Evolutionary conservation across 345 rosid genomes (phyloP).

Genomic region (Eucalyptus tenuipes): DNA sequence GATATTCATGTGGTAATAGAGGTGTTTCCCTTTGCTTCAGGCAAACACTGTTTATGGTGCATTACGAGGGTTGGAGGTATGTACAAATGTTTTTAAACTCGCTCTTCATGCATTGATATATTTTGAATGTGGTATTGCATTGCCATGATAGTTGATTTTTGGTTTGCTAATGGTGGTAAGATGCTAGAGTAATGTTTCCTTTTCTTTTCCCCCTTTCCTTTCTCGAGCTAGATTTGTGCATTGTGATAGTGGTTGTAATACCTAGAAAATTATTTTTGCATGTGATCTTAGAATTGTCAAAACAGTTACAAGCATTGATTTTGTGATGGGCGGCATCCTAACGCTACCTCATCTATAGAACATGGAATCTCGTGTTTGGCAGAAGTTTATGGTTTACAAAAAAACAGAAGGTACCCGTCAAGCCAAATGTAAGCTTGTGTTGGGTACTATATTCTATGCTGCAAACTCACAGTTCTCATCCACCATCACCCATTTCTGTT

Average conservation of each 20-base stretch:
- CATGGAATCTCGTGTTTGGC: background rate
- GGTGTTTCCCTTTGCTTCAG: slow-evolving; percentile 21
- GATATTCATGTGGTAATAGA: background rate
- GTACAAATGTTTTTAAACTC: background rate
- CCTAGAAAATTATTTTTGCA: background rate
- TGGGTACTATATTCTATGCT: background rate
- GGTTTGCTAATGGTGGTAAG: background rate
- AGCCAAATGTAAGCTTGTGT: background rate
- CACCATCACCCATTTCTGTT: background rate
- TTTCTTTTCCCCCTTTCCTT: background rate
- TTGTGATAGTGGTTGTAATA: background rate
- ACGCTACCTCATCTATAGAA: background rate
- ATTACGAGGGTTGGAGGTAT: slow-evolving; percentile 85
- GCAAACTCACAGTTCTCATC: background rate
- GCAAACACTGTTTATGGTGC: slow-evolving; percentile 89
- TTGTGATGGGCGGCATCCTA: background rate
- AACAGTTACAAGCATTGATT: background rate
- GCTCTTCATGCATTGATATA: background rate
- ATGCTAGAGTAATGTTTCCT: background rate
- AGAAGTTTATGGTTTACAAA: background rate
- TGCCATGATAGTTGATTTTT: background rate
- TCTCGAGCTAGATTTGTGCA: background rate
- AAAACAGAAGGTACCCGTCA: background rate
- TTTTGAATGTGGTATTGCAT: background rate
- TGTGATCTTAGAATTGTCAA: background rate